These are phyloP conservation scores for Amanita polypyramis DNA, from an alignment of 768 basidiomycete species.

Conservation along the genomic window DNA sequence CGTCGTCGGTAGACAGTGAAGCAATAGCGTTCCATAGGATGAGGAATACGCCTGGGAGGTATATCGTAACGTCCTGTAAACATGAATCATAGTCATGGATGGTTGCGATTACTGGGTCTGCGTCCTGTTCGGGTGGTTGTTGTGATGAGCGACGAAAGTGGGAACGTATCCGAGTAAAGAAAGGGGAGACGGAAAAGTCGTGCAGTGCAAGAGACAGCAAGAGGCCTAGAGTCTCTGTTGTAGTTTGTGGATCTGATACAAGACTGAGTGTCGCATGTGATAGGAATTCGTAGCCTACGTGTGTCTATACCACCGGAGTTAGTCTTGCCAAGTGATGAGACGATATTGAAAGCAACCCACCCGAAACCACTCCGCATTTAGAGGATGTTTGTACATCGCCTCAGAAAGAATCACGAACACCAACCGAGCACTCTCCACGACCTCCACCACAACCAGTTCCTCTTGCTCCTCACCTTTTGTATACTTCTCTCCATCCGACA, in stretches of 20 bases:
- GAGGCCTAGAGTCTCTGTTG: conserved; percentile 52
- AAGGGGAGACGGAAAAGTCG: conserved; percentile 45
- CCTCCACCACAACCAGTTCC: conserved; percentile 24
- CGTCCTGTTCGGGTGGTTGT: background rate
- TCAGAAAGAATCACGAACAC: conserved; percentile 57
- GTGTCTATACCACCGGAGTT: conserved; percentile 21
- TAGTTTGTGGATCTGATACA: conserved; percentile 31
- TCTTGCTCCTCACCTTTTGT: conserved; percentile 17
- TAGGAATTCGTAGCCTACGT: conserved; percentile 59
- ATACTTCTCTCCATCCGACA: conserved; percentile 12
- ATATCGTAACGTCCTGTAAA: conserved; percentile 32
- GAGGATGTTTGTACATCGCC: conserved; percentile 43
- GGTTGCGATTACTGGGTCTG: conserved; percentile 29
- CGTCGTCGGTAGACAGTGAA: conserved; percentile 23
- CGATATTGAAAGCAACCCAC: conserved; percentile 26
- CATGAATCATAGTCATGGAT: conserved; percentile 32
- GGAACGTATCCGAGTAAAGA: conserved; percentile 37
- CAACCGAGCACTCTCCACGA: conserved; percentile 45
- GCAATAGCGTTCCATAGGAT: conserved; percentile 44
- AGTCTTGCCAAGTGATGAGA: background rate
- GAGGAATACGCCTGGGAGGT: conserved; percentile 49
- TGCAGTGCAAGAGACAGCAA: conserved; percentile 58
- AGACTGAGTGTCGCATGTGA: conserved; percentile 47
- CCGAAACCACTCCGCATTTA: conserved; percentile 57
- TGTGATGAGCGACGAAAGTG: conserved; percentile 14